phyloP scores from a whole-genome alignment of 441 rosid genomes.

The Croton laevigatus region DNA sequence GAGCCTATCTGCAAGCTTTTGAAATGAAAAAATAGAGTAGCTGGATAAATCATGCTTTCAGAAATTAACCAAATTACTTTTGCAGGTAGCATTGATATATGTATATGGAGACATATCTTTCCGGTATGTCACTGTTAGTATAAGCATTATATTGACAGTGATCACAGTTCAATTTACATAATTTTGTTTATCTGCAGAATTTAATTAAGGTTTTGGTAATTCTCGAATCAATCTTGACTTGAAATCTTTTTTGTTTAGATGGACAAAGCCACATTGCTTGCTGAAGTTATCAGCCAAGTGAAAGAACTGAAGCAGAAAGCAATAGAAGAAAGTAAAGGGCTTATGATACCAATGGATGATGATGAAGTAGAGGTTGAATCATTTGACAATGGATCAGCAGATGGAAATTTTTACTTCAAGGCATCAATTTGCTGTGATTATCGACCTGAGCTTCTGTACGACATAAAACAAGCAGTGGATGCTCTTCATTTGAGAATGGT shows the following conservation, averaged over 20 bases:
- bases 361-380: slow-evolving; percentile 58
- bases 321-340: slow-evolving; percentile 41
- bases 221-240: slow-evolving; percentile 6
- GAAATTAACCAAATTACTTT: slow-evolving; percentile 22
- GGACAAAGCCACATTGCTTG: slow-evolving; percentile 78
- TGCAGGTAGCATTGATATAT: slow-evolving; percentile 25
- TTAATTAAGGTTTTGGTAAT: background rate
- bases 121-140: slow-evolving; percentile 22
- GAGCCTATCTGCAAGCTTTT: background rate
- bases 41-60: slow-evolving; percentile 7
- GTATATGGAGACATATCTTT: slow-evolving; percentile 24
- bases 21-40: background rate
- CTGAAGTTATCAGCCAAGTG: slow-evolving; percentile 51
- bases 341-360: slow-evolving; percentile 47
- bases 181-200: background rate
- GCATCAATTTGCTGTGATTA: slow-evolving; percentile 64
- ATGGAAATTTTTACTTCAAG: slow-evolving; percentile 35
- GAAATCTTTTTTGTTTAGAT: slow-evolving; percentile 32
- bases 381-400: slow-evolving; percentile 18
- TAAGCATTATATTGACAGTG: slow-evolving; percentile 9
- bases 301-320: slow-evolving; percentile 56
- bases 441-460: slow-evolving; percentile 45
- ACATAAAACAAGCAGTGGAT: slow-evolving; percentile 47
- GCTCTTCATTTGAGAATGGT: slow-evolving; percentile 39
- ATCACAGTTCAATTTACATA: background rate